Conservation (phyloP, 805 yeast species). For the Myxozyma mucilagina region DNA sequence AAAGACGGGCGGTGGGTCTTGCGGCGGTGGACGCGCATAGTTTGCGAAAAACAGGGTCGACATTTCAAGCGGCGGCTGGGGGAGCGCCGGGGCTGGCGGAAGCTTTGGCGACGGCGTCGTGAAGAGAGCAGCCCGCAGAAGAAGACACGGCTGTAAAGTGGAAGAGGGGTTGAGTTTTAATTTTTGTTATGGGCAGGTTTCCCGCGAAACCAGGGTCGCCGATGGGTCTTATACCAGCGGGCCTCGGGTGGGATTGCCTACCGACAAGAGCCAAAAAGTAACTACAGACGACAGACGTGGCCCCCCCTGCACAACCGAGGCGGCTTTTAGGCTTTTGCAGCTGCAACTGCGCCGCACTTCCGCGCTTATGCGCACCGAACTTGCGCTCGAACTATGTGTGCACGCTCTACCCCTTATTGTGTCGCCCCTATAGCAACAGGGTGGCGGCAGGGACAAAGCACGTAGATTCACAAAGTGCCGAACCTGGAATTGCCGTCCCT, state of each 20-base stretch:
- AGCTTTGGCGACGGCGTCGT: conserved; percentile 9
- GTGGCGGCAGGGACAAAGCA: not conserved
- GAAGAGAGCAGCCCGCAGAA: conserved; percentile 5
- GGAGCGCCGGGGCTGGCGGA: conserved; percentile 8
- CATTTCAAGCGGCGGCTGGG: conserved; percentile 6
- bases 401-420: not conserved
- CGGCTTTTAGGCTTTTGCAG: not conserved
- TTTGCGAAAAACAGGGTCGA: conserved; percentile 3
- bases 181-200: not conserved
- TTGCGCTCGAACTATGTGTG: not conserved
- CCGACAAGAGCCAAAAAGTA: not conserved
- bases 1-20: not conserved
- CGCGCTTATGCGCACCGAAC: not conserved
- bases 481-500: too few relatives aligned
- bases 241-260: conserved; percentile 11
- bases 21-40: conserved; percentile 7
- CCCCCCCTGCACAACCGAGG: conserved; percentile 1
- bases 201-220: not conserved
- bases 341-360: not conserved
- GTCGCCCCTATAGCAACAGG: not conserved
- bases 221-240: conserved; percentile 1
- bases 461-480: not conserved
- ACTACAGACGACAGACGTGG: not conserved
- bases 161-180: too few relatives aligned
- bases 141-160: conserved; percentile 1